Percentiles rank a stretch among this genome's conserved stretches.
Conservation (phyloP, 2,329 filamentous ascomycete genomes). For the Hypoxylon rubiginosum region DNA sequence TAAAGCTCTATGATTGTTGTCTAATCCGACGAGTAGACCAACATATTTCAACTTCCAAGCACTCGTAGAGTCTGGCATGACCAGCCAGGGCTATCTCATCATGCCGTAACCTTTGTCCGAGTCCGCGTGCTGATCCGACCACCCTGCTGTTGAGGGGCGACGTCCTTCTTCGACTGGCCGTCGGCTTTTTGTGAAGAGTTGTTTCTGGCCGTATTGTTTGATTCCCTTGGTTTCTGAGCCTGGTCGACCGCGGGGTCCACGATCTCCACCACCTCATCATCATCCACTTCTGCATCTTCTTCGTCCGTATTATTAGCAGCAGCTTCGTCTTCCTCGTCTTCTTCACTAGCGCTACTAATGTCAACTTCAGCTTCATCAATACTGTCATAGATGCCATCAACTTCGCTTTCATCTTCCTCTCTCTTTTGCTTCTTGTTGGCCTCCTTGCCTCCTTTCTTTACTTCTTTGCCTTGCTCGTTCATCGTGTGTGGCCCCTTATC, state of each 20-base stretch:
- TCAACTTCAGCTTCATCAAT: conserved; percentile 15
- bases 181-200: conserved; percentile 15
- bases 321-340: conserved; percentile 40
- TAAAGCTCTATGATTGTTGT: too few species aligned
- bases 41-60: neutral
- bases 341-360: neutral
- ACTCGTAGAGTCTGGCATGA: neutral
- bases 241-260: neutral
- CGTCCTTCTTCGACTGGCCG: conserved; percentile 28
- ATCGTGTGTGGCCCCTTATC: conserved; percentile 46
- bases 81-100: neutral
- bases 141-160: conserved; percentile 32
- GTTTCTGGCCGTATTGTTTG: conserved; percentile 12
- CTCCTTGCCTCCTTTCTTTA: conserved; percentile 46
- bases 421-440: conserved; percentile 50
- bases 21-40: too few species aligned
- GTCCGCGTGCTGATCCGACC: conserved; percentile 44
- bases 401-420: conserved; percentile 38
- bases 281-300: conserved; percentile 2
- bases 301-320: conserved; percentile 33
- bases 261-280: conserved; percentile 18
- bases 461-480: conserved; percentile 37
- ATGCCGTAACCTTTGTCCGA: conserved; percentile 37
- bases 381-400: conserved; percentile 37
- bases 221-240: conserved; percentile 2